A percentile compares a stretch with the other conserved stretches of the same genome.
Conservation (phyloP, 345 rosid species). For the Abelmoschus esculentus region DNA sequence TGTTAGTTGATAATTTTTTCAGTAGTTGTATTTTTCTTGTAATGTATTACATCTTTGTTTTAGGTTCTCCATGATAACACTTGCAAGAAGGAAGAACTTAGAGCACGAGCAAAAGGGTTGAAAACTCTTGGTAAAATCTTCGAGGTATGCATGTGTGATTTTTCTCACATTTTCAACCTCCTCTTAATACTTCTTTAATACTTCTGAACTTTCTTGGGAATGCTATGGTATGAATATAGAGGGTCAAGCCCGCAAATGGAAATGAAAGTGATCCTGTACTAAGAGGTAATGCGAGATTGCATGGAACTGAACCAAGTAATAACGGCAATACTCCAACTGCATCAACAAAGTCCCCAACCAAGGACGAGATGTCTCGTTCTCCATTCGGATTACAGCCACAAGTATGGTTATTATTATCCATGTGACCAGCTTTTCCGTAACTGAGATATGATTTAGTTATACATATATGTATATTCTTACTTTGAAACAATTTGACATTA, state of each 20-base stretch:
- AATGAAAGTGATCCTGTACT: slow-evolving; percentile 44
- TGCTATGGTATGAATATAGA: slow-evolving; percentile 32
- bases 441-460: background rate
- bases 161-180: background rate
- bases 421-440: background rate
- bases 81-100: slow-evolving; percentile 81
- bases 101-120: slow-evolving; percentile 85
- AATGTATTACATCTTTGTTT: slow-evolving; percentile 20
- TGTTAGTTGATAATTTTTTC: slow-evolving; percentile 4
- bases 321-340: slow-evolving; percentile 32
- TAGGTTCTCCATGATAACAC: slow-evolving; percentile 95
- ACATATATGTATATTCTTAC: background rate
- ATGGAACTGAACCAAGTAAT: slow-evolving; percentile 40
- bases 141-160: slow-evolving; percentile 42
- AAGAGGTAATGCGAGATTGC: slow-evolving; percentile 25
- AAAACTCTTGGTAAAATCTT: slow-evolving; percentile 92
- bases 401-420: slow-evolving; percentile 33
- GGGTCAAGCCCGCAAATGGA: slow-evolving; percentile 53
- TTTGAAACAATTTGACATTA: slow-evolving; percentile 16
- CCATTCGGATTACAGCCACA: slow-evolving; percentile 26
- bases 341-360: slow-evolving; percentile 33
- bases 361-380: slow-evolving; percentile 37
- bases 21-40: background rate
- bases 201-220: slow-evolving; percentile 3
- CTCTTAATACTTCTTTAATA: background rate